A percentile compares a stretch with the other conserved stretches of the same genome.
Conservation (phyloP, 2,329 filamentous ascomycete species). For the Chaetomium olivaceum region DNA sequence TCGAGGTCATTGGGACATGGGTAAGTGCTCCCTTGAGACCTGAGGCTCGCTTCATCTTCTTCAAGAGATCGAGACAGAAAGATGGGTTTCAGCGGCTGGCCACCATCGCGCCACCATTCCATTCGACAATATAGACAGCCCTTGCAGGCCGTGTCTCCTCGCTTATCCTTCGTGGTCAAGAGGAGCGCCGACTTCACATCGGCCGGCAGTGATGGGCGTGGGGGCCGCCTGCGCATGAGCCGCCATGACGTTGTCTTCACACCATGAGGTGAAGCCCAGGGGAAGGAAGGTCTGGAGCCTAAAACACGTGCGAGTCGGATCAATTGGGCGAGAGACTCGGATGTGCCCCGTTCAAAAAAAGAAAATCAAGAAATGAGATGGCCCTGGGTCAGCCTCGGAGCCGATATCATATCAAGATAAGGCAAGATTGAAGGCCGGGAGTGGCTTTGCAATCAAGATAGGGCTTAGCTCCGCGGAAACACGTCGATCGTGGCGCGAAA, state of each 20-base stretch:
- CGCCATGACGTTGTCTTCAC: not conserved
- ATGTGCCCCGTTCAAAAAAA: not conserved
- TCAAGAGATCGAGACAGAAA: not conserved
- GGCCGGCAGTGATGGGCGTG: not conserved
- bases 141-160: not conserved
- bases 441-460: not conserved
- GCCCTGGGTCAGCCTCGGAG: not conserved
- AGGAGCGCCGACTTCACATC: not conserved
- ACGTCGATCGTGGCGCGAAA: not conserved
- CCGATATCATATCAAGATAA: not conserved
- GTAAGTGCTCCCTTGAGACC: not conserved
- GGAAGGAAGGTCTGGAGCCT: not conserved
- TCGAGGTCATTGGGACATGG: not conserved
- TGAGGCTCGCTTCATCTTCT: not conserved
- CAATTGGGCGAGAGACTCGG: not conserved
- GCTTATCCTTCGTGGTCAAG: too few relatives aligned
- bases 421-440: not conserved
- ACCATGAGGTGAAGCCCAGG: not conserved
- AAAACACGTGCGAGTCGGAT: too few relatives aligned
- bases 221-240: not conserved
- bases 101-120: not conserved
- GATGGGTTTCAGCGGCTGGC: not conserved
- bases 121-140: not conserved
- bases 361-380: not conserved
- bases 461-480: conserved; percentile 1